Percentiles rank a stretch among this genome's conserved stretches.
Evolutionary conservation across 176 grass and related monocot species (phyloP).

Genomic region (Musa acuminata): DNA sequence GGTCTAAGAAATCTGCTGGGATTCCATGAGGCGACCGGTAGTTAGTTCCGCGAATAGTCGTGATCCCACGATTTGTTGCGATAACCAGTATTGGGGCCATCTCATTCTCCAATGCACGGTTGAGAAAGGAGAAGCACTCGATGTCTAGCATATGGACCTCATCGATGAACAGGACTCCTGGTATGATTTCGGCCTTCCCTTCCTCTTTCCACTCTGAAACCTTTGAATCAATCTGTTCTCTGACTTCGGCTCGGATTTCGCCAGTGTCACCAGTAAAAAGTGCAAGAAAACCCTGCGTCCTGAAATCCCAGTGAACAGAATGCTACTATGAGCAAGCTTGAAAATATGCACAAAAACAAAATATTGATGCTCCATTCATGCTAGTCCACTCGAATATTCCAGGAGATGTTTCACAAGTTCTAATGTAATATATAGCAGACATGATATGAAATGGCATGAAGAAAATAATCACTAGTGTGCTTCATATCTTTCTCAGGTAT

Average conservation of each 20-base stretch:
- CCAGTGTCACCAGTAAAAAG: conserved; percentile 94
- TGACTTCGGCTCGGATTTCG: conserved; percentile 82
- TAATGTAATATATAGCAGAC: not conserved
- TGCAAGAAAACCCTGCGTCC: conserved; percentile 93
- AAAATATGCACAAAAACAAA: not conserved
- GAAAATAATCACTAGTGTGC: not conserved
- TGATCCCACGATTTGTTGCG: conserved; percentile 81
- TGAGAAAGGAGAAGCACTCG: conserved; percentile 93
- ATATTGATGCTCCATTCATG: not conserved
- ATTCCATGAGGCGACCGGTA: conserved; percentile 76
- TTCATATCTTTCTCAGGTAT: not conserved
- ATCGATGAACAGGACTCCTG: conserved; percentile 88
- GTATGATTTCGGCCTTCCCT: conserved; percentile 89
- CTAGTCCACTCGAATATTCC: not conserved
- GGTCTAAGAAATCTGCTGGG: conserved; percentile 77
- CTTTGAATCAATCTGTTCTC: conserved; percentile 86
- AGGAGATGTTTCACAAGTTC: not conserved
- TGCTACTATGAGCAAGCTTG: not conserved
- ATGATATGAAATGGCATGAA: not conserved
- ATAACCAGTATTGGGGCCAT: conserved; percentile 91
- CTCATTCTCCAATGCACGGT: conserved; percentile 73
- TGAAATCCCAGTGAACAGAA: conserved; percentile 21
- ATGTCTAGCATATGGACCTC: conserved; percentile 98
- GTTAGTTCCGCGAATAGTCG: conserved; percentile 76
- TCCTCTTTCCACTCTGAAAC: conserved; percentile 95